Evolutionary conservation across 768 basidiomycete genomes (phyloP).

Genomic region (Lactarius indigo): DNA sequence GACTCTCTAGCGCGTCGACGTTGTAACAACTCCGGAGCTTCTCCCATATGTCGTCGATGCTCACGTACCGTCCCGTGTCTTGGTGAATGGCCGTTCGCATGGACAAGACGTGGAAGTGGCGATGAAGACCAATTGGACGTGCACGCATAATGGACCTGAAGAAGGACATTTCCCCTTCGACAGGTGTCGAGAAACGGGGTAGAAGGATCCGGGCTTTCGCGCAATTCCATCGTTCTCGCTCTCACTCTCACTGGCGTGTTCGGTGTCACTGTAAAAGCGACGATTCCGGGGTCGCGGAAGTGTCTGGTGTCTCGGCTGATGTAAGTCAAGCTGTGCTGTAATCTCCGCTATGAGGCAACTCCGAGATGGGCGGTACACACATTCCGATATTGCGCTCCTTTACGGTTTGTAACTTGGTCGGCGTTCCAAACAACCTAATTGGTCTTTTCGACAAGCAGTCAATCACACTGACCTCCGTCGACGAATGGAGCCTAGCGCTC

Average conservation of each 20-base stretch:
- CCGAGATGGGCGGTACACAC: no score
- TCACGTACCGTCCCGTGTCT: slow-evolving; percentile 61
- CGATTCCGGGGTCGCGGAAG: not conserved
- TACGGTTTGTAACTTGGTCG: no score
- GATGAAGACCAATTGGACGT: slow-evolving; percentile 79
- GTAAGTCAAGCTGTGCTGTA: not conserved
- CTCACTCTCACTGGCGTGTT: not conserved
- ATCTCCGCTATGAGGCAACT: no score
- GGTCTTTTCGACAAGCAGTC: no score
- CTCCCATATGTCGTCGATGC: slow-evolving; percentile 65
- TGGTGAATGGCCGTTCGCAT: slow-evolving; percentile 69
- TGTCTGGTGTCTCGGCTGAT: slow-evolving; percentile 8
- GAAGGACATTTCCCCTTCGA: slow-evolving; percentile 82
- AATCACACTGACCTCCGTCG: no score
- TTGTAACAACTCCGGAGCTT: slow-evolving; percentile 73
- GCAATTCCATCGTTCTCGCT: slow-evolving; percentile 8
- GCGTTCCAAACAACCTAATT: no score
- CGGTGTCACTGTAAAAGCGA: no score
- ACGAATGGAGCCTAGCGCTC: no score
- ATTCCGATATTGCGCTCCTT: no score
- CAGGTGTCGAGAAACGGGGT: slow-evolving; percentile 48
- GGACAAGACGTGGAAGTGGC: slow-evolving; percentile 75
- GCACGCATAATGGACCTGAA: slow-evolving; percentile 80
- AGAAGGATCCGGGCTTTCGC: slow-evolving; percentile 17
- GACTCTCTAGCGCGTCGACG: slow-evolving; percentile 67